Evolutionary conservation across 768 basidiomycete genomes (phyloP).

Genomic region (Trametes meyenii): DNA sequence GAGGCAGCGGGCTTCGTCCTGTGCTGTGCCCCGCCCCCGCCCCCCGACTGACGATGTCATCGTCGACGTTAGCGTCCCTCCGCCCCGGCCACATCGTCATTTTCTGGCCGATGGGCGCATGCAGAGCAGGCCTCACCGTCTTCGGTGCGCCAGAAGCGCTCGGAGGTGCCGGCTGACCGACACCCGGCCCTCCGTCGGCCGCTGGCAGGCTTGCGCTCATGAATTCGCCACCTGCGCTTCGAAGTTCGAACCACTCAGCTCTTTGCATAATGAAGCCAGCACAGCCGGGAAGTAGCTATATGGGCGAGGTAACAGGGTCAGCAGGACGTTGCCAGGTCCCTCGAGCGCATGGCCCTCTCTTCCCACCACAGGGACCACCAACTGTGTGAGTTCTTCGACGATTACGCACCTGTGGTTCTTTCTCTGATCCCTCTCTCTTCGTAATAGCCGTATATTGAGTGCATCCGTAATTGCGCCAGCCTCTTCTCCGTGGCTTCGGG

Average conservation of each 20-base stretch:
- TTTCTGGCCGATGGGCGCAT: not conserved
- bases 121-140: not conserved
- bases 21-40: not conserved
- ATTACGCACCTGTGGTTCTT: not conserved
- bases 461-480: not conserved
- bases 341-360: too few relatives aligned
- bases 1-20: not conserved
- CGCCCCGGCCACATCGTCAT: not conserved
- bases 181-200: not conserved
- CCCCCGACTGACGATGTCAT: not conserved
- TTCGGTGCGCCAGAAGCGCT: not conserved
- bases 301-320: too few relatives aligned
- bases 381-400: too few relatives aligned
- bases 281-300: too few relatives aligned
- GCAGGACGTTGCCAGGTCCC: too few relatives aligned
- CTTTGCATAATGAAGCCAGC: not conserved
- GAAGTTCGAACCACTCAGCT: not conserved
- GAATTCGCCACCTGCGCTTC: too few relatives aligned
- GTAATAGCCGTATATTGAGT: not conserved
- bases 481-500: not conserved
- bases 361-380: too few relatives aligned
- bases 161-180: constrained; percentile 4
- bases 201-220: too few relatives aligned
- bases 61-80: not conserved
- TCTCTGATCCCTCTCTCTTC: not conserved